Evolutionary conservation across 2,329 filamentous ascomycete genomes (phyloP), one percentile per base, ranked within the genome.

Genomic region (Ascochyta pisi): DNA sequence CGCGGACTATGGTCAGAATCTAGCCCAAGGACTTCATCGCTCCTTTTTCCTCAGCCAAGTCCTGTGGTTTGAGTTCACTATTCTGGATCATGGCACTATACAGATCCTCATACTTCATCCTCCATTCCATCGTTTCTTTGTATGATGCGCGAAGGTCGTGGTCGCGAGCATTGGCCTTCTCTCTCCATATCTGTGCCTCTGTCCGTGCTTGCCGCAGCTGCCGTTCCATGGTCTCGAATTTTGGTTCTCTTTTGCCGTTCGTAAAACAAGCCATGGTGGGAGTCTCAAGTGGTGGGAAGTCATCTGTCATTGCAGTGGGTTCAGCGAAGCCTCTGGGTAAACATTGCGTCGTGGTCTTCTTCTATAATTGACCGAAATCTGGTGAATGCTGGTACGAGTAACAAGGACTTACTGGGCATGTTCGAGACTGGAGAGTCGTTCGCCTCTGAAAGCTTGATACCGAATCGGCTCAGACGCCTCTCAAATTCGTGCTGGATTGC

Each of bases 81-180:
- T 33, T 38, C 15, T 34, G 47, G 1, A 51, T 33, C 1, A 56
- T 6, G 1, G 42, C 42, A n/a, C 53, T 47, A 16, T 56, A 51
- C 24, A 56, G 26, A 23, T 56, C 41, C 13, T 56, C 53, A 22
- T 56, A 56, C n/a, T 39, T 43, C 47, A 43, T 56, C 19, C 53
- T 47, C 53, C 47, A 51, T 15, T 51, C 43, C 43, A 51, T 56
- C 0, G 31, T 56, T 15, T 56, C 47, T 6, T 24, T 26, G 7
- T 42, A 47, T 0, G 53, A 26, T 13, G 12, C 12, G 12, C 35
- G 43, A 8, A 56, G 37, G 8, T 51, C 24, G 33, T 9, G 37
- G 16, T 47, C 53, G 10, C 29, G 42, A 29, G 31, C 19, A n/a
- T 51, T 47, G n/a, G 9, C 31, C 27, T 37, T 46, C 22, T 37